phyloP scores from a whole-genome alignment of 2,329 filamentous ascomycete species.

The Salinomyces thailandicus region DNA sequence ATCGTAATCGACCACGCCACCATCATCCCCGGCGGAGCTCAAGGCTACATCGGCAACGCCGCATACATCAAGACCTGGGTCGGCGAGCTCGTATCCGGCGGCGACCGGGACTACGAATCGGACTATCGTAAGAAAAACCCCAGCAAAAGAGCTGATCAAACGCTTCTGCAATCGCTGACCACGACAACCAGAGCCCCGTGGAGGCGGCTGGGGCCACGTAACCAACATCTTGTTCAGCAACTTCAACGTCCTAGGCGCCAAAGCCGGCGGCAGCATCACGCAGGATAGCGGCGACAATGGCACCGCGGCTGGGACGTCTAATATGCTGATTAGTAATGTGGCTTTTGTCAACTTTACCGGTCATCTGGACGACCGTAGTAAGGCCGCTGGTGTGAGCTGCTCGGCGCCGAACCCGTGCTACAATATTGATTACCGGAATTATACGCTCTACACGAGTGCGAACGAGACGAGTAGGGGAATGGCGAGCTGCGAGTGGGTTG shows the following conservation, averaged over 20 bases:
- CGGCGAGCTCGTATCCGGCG: conserved; percentile 31
- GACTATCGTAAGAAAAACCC: too few relatives aligned
- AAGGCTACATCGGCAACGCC: conserved; percentile 31
- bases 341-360: conserved; percentile 44
- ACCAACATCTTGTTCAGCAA: conserved; percentile 43
- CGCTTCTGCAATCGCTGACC: too few relatives aligned
- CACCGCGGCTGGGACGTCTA: conserved; percentile 36
- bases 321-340: conserved; percentile 39
- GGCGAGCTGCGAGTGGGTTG: conserved; percentile 30
- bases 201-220: conserved; percentile 46
- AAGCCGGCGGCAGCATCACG: conserved; percentile 34
- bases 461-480: conserved; percentile 26
- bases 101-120: conserved; percentile 40
- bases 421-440: conserved; percentile 29
- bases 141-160: too few relatives aligned
- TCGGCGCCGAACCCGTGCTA: conserved; percentile 37
- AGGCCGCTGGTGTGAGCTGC: conserved; percentile 33
- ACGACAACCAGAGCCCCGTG: too few relatives aligned
- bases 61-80: conserved; percentile 51
- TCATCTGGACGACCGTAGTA: conserved; percentile 24
- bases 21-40: not conserved
- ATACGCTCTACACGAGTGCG: conserved; percentile 4
- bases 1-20: conserved; percentile 38
- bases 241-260: conserved; percentile 40
- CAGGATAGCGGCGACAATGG: conserved; percentile 44